Evolutionary conservation across 1,284 basidiomycete genomes (phyloP), one percentile per base, ranked within the genome.

Genomic region (Vanrija sp.): DNA sequence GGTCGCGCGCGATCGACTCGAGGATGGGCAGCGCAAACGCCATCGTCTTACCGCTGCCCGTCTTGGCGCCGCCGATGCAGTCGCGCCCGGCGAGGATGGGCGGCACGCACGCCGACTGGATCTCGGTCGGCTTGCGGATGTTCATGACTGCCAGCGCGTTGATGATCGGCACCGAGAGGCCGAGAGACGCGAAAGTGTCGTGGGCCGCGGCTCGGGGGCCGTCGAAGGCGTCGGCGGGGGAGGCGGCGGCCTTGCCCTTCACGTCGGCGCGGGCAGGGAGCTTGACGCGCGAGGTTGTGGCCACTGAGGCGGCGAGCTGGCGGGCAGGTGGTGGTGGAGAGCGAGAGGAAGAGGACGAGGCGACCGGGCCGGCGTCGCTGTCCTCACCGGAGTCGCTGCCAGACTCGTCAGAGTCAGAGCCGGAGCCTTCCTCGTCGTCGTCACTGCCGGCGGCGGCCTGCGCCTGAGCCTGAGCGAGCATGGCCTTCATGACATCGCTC

Each of bases 31-130:
- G 77, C 1, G 95, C 92, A 65, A 99, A 99, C 0, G 96, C 94
- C 53, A 98, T 85, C 0, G 96, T 99, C 78, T 98, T 98, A 66
- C 95, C 95, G 9, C 89, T 94, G 56, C 95, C 96, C 0, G 95
- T 99, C 78, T 98, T 95, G 1, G 96, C 94, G 59, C 96, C 94
- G 27, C 96, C 96, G 59, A 97, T 90, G 70, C 90, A 94, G 75
- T 99, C 95, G 66, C 85, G 83, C 54, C 86, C 89, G 75, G 81
- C 77, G 23, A 98, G 78, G 49, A 98, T 83, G 5, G 86, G 85
- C 3, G 91, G 91, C 63, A 98, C 88, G 72, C 94, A 96, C 3
- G 88, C 88, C 0, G 82, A 80, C 71, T 99, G 95, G 47, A 99
- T 88, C 57, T 88, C 85, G 0, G 95, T 98, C 0, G 95, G 95